Evolutionary conservation across 306 rosid species (phyloP), one percentile per base, ranked within the genome.

Genomic region (Gastrolobium bilobum): DNA sequence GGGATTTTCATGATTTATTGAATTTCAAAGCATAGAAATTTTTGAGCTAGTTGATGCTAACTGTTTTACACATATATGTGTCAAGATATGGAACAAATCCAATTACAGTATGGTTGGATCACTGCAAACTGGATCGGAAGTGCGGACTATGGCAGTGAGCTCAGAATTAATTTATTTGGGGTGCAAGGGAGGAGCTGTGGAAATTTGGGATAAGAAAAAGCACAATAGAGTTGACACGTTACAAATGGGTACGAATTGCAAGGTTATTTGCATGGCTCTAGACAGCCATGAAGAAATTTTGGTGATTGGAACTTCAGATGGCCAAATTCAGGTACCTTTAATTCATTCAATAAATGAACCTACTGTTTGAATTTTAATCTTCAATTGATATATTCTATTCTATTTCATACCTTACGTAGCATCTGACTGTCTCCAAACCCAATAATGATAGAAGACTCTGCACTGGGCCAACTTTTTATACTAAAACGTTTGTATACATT

Each of bases 131-230:
- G 47, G 89, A 75, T 70, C 85, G 56, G 99, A 94, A 57, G 97
- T 92, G 84, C 76, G 97, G 87, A 73, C 87, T 2, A 89, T 94
- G 91, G 88, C 91, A 48, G 74, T 91, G 87, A 90, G 94, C 87
- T 88, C 97, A 51, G 89, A 90, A 50, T 84, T 95, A n/a, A 85
- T 91, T 75, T 95, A 95, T 79, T 76, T 95, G 72, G 99, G 97
- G 14, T 78, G 95, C 87, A 95, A 88, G 81, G 97, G 93, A 74
- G 97, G 97, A 73, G 63, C 71, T 50, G 87, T 94, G 76, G 99
- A 94, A 76, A 85, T 94, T 46, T 94, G 97, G 97, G 86, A 82
- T 71, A 92, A 82, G 84, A 91, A 80, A 85, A 89, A 91, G 69
- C 87, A 68, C 52, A 80, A 72, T 48, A 91, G 83, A 83, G 82